Conservation (phyloP, 352 stramenopile genomes). For the Pythium utonaiense region DNA sequence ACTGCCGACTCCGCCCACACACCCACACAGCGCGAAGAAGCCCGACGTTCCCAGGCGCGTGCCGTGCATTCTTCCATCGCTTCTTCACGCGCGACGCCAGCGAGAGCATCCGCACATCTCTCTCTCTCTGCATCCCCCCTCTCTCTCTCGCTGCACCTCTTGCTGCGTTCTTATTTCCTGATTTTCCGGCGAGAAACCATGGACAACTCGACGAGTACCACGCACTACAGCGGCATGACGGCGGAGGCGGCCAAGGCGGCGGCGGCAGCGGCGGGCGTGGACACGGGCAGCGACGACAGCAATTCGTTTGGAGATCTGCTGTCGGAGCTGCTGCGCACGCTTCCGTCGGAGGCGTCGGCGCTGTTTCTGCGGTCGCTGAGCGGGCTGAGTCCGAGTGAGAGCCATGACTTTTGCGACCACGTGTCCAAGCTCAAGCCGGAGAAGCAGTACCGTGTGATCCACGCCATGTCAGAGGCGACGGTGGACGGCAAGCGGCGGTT, state of each 20-base stretch:
- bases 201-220: conserved; percentile 11
- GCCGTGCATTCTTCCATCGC: conserved; percentile 5
- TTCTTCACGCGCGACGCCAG: background rate
- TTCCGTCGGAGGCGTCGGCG: conserved; percentile 64
- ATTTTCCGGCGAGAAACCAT: conserved; percentile 7
- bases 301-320: conserved; percentile 72
- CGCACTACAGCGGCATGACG: conserved; percentile 9
- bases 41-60: too few relatives aligned
- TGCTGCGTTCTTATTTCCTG: background rate
- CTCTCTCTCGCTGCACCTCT: too few relatives aligned
- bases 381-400: conserved; percentile 65
- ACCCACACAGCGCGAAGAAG: too few relatives aligned
- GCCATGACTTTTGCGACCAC: conserved; percentile 73
- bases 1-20: background rate
- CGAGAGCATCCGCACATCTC: too few relatives aligned
- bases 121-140: too few relatives aligned
- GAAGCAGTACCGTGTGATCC: conserved; percentile 86
- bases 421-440: conserved; percentile 66
- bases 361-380: conserved; percentile 78
- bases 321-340: conserved; percentile 64
- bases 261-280: conserved; percentile 14
- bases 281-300: conserved; percentile 25
- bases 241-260: conserved; percentile 21
- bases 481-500: conserved; percentile 82
- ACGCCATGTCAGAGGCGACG: conserved; percentile 75